Conservation (phyloP, 2,329 filamentous ascomycete species). For the Claviceps citrina region DNA sequence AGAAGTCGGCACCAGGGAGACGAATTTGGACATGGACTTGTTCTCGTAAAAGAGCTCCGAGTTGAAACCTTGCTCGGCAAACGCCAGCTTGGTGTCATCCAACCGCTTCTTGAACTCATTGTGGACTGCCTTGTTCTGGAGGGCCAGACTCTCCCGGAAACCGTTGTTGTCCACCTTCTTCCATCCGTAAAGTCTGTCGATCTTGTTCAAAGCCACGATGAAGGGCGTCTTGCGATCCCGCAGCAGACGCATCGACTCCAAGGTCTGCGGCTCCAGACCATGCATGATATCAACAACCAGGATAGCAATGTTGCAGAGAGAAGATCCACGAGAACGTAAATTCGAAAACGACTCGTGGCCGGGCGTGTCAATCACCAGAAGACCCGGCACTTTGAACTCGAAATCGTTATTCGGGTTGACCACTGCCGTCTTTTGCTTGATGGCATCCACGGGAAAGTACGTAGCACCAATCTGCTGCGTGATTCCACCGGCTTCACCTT, state of each 20-base stretch:
- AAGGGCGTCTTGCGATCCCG: constrained; percentile 92
- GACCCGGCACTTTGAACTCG: constrained; percentile 93
- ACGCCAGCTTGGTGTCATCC: constrained; percentile 80
- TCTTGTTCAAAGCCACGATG: constrained; percentile 98
- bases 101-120: constrained; percentile 87
- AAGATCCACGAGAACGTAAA: constrained; percentile 87
- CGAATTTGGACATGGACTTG: constrained; percentile 86
- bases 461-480: constrained; percentile 99
- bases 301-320: constrained; percentile 97
- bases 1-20: constrained; percentile 93
- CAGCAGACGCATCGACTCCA: constrained; percentile 91
- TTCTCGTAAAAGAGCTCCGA: constrained; percentile 94
- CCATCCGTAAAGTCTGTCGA: constrained; percentile 98
- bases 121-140: constrained; percentile 86
- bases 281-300: constrained; percentile 99
- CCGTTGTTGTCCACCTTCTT: constrained; percentile 98
- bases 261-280: constrained; percentile 89
- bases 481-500: constrained; percentile 97
- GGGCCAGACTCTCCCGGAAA: constrained; percentile 77
- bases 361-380: constrained; percentile 93
- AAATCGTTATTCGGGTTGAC: constrained; percentile 84
- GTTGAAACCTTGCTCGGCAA: constrained; percentile 96
- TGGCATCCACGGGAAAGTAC: constrained; percentile 91
- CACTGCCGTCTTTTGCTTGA: constrained; percentile 81
- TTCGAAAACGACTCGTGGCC: constrained; percentile 99